These are phyloP conservation scores for Gossypium davidsonii DNA, from an alignment of 441 rosid species.

Conservation along the genomic window DNA sequence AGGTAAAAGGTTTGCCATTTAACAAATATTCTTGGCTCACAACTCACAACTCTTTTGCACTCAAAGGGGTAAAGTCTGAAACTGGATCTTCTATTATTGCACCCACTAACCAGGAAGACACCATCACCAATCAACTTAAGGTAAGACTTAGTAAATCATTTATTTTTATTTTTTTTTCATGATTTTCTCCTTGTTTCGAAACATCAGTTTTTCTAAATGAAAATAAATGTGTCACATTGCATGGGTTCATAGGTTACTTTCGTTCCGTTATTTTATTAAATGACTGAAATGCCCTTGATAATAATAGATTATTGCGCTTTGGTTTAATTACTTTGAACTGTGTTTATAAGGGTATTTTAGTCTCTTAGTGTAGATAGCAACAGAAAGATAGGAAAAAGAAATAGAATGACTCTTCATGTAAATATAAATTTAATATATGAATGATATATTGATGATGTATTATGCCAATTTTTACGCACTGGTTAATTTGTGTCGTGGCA, in stretches of 20 bases:
- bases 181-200: background rate
- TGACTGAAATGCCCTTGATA: background rate
- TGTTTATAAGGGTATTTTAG: background rate
- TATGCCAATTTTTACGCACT: too few species aligned
- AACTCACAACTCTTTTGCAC: constrained; percentile 75
- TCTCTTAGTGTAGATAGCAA: background rate
- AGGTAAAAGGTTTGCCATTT: constrained; percentile 82
- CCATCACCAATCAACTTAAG: constrained; percentile 69
- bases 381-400: background rate
- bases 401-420: too few species aligned
- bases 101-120: constrained; percentile 81
- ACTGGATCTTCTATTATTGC: constrained; percentile 41
- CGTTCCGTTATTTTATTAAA: background rate
- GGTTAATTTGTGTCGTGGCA: too few species aligned
- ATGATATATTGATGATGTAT: too few species aligned
- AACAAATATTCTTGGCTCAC: constrained; percentile 88
- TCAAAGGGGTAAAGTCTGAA: constrained; percentile 36
- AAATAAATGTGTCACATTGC: background rate
- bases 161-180: background rate
- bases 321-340: background rate
- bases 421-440: too few species aligned
- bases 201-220: background rate
- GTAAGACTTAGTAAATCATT: constrained; percentile 25
- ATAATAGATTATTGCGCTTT: background rate
- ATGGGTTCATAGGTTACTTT: background rate